Percentiles rank a stretch among this genome's conserved stretches.
These are phyloP conservation scores for Dissophora ornata DNA, from an alignment of 192 early-diverging fungal species.

Conservation along the genomic window DNA sequence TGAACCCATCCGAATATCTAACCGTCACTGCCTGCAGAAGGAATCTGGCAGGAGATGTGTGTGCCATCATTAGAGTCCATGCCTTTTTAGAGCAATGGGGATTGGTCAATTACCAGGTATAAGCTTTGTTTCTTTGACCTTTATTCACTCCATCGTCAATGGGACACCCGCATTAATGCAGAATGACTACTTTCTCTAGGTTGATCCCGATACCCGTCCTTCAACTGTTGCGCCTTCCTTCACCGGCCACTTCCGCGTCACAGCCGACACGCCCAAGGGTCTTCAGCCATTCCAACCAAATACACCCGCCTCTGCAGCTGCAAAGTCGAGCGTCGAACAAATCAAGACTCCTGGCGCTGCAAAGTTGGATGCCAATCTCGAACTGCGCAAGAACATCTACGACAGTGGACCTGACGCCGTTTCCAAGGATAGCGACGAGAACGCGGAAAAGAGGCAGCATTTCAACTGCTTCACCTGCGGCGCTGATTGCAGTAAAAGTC, in stretches of 20 bases:
- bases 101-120: constrained; percentile 96
- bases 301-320: constrained; percentile 15
- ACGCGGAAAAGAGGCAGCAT: constrained; percentile 57
- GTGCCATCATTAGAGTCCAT: constrained; percentile 98
- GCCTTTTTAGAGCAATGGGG: constrained; percentile 99
- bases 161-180: no score
- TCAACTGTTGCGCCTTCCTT: constrained; percentile 92
- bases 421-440: constrained; percentile 52
- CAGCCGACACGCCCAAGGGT: constrained; percentile 88
- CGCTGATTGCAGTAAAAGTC: constrained; percentile 77
- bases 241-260: constrained; percentile 97
- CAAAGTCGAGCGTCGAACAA: constrained; percentile 22
- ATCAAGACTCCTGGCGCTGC: constrained; percentile 35
- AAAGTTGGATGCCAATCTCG: constrained; percentile 60
- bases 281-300: constrained; percentile 88
- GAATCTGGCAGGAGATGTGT: constrained; percentile 98
- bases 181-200: constrained; percentile 55
- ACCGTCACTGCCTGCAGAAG: constrained; percentile 97
- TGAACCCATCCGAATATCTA: constrained; percentile 95
- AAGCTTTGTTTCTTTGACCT: no score
- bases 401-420: constrained; percentile 40
- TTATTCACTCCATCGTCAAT: no score
- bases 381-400: constrained; percentile 65
- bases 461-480: constrained; percentile 87
- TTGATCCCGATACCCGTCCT: constrained; percentile 94